Evolutionary conservation across 2,329 filamentous ascomycete species (phyloP).

Genomic region (Setomelanomma holmii): DNA sequence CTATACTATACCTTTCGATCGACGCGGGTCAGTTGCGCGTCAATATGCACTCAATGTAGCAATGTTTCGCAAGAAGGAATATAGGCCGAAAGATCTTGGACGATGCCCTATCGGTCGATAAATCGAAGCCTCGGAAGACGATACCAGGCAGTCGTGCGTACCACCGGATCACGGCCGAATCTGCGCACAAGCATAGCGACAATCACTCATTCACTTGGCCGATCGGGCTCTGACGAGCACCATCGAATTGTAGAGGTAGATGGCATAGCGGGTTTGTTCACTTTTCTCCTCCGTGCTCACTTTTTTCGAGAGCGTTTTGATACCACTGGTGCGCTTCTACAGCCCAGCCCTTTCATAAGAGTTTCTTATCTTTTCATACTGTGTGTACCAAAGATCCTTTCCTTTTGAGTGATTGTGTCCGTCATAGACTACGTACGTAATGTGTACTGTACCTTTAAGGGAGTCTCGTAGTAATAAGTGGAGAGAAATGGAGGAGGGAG

Average conservation of each 20-base stretch:
- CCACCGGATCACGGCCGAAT: neutral
- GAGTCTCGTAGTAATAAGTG: constrained; percentile 6
- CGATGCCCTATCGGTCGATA: no score
- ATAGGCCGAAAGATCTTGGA: no score
- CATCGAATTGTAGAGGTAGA: neutral
- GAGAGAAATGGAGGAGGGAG: neutral
- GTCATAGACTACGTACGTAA: constrained; percentile 8
- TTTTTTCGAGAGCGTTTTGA: constrained; percentile 4
- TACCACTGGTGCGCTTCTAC: constrained; percentile 9
- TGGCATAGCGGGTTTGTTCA: neutral
- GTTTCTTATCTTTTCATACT: constrained; percentile 5
- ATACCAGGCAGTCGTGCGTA: neutral
- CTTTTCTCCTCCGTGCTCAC: neutral
- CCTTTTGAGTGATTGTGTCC: constrained; percentile 5
- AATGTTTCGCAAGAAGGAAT: no score
- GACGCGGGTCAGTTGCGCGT: no score
- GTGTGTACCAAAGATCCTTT: constrained; percentile 5
- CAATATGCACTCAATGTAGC: no score
- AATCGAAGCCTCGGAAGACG: no score
- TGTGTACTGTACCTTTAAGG: constrained; percentile 13
- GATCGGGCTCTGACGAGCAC: neutral
- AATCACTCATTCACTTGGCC: neutral
- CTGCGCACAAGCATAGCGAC: neutral
- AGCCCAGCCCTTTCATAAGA: constrained; percentile 5
- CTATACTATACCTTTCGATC: no score